phyloP scores from a whole-genome alignment of 2,329 filamentous ascomycete genomes.

The Simplicillium aogashimaense region DNA sequence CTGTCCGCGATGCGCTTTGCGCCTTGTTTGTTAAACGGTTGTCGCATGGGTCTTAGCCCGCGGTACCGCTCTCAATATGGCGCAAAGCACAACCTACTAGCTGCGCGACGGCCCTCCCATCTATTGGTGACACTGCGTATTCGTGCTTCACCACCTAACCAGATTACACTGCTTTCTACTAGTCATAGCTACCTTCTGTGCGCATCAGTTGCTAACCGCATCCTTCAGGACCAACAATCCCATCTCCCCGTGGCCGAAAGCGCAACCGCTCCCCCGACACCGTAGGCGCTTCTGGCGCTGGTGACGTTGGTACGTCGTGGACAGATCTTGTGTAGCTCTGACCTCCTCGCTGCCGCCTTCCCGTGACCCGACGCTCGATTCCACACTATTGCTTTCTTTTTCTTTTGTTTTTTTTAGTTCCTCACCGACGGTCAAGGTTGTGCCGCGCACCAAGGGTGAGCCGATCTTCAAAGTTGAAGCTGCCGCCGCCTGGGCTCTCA shows the following conservation, averaged over 20 bases:
- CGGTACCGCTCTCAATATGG: no score
- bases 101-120: background rate
- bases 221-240: no score
- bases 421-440: no score
- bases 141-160: constrained; percentile 5
- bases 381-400: no score
- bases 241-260: constrained; percentile 47
- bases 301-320: constrained; percentile 64
- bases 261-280: constrained; percentile 66
- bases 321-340: constrained; percentile 20
- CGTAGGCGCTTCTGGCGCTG: constrained; percentile 41
- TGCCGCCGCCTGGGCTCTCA: no score
- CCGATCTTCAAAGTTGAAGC: no score
- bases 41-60: background rate
- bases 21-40: constrained; percentile 8
- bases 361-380: no score
- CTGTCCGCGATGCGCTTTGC: constrained; percentile 7
- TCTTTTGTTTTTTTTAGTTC: no score
- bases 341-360: constrained; percentile 13
- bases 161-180: background rate
- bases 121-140: constrained; percentile 1
- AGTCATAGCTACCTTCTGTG: background rate
- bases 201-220: no score
- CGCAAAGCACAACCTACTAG: no score
- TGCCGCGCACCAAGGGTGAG: no score